Percentiles rank a stretch among this genome's conserved stretches.
These are phyloP conservation scores for Suillus variegatus DNA, from an alignment of 768 basidiomycete genomes.

Conservation along the genomic window DNA sequence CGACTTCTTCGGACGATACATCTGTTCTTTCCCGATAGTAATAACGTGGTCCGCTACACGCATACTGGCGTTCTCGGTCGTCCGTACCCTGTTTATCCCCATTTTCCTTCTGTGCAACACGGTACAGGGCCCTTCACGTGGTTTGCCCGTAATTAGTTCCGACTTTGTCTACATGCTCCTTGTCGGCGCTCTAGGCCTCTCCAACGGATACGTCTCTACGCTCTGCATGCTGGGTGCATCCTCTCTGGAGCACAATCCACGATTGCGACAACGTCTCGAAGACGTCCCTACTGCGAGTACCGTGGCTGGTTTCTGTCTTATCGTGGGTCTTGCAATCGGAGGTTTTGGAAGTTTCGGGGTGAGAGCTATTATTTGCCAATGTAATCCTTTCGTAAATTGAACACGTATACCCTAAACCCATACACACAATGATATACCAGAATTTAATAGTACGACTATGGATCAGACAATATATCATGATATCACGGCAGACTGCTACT, in stretches of 20 bases:
- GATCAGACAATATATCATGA: not conserved
- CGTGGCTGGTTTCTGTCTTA: slow-evolving; percentile 74
- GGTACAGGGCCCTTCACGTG: slow-evolving; percentile 49
- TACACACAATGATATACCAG: not conserved
- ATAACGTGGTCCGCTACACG: slow-evolving; percentile 68
- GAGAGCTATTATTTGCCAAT: slow-evolving; percentile 62
- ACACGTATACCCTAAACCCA: not conserved
- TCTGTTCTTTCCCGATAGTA: slow-evolving; percentile 65
- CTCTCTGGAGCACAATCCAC: slow-evolving; percentile 78
- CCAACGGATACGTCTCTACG: slow-evolving; percentile 81
- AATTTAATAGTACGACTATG: not conserved
- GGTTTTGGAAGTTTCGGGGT: slow-evolving; percentile 84
- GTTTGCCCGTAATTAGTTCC: slow-evolving; percentile 59
- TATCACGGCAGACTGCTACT: slow-evolving; percentile 24
- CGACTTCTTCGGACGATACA: slow-evolving; percentile 69
- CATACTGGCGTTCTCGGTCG: slow-evolving; percentile 62
- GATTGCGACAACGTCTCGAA: slow-evolving; percentile 63
- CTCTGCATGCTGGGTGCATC: slow-evolving; percentile 82
- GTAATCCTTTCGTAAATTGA: slow-evolving; percentile 64
- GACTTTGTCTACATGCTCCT: slow-evolving; percentile 77
- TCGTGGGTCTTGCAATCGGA: slow-evolving; percentile 73
- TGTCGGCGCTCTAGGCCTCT: slow-evolving; percentile 67
- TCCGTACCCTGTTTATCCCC: slow-evolving; percentile 82
- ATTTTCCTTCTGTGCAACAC: slow-evolving; percentile 83
- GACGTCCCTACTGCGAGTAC: slow-evolving; percentile 88